Evolutionary conservation across 345 rosid species (phyloP).

Genomic region (Eucalyptus victrix): DNA sequence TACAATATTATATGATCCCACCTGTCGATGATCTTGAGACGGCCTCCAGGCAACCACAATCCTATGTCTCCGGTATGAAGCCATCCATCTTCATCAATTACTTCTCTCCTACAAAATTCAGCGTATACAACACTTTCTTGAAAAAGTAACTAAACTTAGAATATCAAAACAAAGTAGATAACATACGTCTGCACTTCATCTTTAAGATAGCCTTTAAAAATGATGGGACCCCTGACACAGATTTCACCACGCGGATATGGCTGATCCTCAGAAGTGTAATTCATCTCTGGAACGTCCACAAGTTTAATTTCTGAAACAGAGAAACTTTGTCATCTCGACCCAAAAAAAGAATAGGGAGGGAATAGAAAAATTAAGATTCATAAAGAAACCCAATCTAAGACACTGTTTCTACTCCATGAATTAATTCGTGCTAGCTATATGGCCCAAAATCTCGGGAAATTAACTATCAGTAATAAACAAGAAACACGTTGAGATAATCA

Average conservation of each 20-base stretch:
- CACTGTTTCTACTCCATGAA: not conserved
- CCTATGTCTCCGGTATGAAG: slow-evolving; percentile 97
- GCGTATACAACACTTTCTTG: not conserved
- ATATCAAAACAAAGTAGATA: not conserved
- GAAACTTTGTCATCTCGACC: not conserved
- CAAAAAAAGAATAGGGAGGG: not conserved
- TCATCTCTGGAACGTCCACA: slow-evolving; percentile 94
- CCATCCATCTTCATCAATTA: slow-evolving; percentile 89
- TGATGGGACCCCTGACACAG: slow-evolving; percentile 88
- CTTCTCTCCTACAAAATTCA: slow-evolving; percentile 62
- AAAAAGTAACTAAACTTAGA: not conserved
- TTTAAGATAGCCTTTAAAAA: slow-evolving; percentile 80
- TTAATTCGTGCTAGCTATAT: not conserved
- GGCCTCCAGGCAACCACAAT: slow-evolving; percentile 87
- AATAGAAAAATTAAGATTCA: not conserved
- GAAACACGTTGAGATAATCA: not conserved
- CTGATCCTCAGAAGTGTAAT: slow-evolving; percentile 75
- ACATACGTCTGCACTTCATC: slow-evolving; percentile 89
- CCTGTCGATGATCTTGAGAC: slow-evolving; percentile 94
- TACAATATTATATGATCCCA: not conserved
- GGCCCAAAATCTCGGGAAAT: not conserved
- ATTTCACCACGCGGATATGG: slow-evolving; percentile 97
- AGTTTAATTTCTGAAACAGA: slow-evolving; percentile 78
- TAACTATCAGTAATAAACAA: not conserved
- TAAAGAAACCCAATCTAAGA: not conserved